phyloP scores from a whole-genome alignment of 805 yeast genomes.

The Brettanomyces custersianus region DNA sequence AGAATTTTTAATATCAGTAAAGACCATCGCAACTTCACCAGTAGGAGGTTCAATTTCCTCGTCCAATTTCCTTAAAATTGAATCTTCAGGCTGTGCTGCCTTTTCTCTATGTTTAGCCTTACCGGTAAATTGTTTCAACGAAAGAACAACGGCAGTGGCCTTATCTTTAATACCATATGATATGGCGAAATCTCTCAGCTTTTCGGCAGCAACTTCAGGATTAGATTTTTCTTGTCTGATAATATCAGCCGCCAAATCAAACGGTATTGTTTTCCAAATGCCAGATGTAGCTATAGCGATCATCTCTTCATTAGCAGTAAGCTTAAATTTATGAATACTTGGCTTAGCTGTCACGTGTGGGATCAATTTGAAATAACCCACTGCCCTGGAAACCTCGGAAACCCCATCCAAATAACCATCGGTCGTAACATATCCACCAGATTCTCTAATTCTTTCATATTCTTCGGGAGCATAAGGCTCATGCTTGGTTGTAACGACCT shows the following conservation, averaged over 20 bases:
- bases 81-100: conserved; percentile 54
- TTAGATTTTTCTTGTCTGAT: conserved; percentile 72
- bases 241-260: conserved; percentile 84
- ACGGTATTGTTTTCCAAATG: conserved; percentile 77
- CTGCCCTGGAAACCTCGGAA: conserved; percentile 78
- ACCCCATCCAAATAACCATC: conserved; percentile 81
- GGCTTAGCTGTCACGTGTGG: conserved; percentile 92
- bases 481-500: conserved; percentile 66
- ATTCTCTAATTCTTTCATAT: conserved; percentile 77
- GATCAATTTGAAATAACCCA: conserved; percentile 76
- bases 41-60: conserved; percentile 92
- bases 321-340: conserved; percentile 50
- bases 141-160: conserved; percentile 70
- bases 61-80: conserved; percentile 72
- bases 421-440: conserved; percentile 86
- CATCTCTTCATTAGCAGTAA: conserved; percentile 72
- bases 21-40: conserved; percentile 91
- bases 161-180: conserved; percentile 83
- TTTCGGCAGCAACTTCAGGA: conserved; percentile 88
- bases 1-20: conserved; percentile 94
- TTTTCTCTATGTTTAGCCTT: conserved; percentile 29
- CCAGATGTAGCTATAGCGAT: conserved; percentile 75
- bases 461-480: conserved; percentile 74
- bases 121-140: conserved; percentile 45
- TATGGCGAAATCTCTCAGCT: conserved; percentile 86